phyloP scores from a whole-genome alignment of 306 rosid species.

The Fragaria iinumae region DNA sequence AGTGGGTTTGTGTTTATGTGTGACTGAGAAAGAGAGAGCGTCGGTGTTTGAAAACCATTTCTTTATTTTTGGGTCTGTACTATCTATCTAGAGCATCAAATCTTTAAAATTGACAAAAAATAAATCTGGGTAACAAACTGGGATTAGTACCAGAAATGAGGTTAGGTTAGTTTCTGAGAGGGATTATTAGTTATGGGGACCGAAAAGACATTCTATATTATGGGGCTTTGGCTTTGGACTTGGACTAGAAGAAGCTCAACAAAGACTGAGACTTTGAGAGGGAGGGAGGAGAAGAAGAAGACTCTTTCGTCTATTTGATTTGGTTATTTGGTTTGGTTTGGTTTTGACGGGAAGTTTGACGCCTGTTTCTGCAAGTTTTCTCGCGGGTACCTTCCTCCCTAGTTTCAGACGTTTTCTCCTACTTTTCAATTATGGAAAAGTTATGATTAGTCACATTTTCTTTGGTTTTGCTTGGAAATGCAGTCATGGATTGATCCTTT shows the following conservation, averaged over 20 bases:
- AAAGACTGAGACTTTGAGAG: background rate
- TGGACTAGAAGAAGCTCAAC: background rate
- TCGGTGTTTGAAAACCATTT: background rate
- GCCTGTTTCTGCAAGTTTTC: conserved; percentile 24
- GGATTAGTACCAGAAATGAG: background rate
- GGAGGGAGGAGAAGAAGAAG: background rate
- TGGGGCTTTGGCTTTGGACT: background rate
- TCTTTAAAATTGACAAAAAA: background rate
- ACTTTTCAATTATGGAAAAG: background rate
- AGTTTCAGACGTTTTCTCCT: background rate
- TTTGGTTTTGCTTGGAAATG: background rate
- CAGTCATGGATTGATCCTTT: background rate
- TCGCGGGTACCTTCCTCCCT: background rate
- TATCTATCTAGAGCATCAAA: background rate
- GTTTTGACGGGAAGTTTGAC: conserved; percentile 28
- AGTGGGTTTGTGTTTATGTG: conserved; percentile 21
- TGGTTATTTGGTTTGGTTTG: background rate
- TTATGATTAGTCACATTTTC: background rate
- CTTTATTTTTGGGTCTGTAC: background rate
- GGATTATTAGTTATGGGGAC: background rate
- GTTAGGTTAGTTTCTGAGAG: background rate
- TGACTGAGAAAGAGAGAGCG: background rate
- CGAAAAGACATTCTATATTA: background rate
- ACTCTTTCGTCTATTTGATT: background rate
- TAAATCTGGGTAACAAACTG: background rate